Evolutionary conservation across 306 rosid genomes (phyloP).

Genomic region (Gastrolobium bilobum): DNA sequence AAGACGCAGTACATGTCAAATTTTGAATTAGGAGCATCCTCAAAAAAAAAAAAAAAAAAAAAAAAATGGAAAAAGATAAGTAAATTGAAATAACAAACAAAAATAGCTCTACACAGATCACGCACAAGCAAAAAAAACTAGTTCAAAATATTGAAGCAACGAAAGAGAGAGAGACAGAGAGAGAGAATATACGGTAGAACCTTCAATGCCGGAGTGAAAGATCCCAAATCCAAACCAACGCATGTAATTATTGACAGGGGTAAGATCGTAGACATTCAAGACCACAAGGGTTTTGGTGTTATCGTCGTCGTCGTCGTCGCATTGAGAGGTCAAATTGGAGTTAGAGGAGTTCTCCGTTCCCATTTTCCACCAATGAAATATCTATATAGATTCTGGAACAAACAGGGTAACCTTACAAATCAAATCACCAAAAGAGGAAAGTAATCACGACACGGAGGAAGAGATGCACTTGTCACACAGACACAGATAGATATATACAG

Average conservation of each 20-base stretch:
- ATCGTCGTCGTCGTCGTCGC: constrained; percentile 37
- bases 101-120: constrained; percentile 35
- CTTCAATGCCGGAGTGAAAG: constrained; percentile 97
- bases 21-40: constrained; percentile 1
- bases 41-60: background rate
- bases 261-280: constrained; percentile 94
- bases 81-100: background rate
- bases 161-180: background rate
- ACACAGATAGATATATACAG: background rate
- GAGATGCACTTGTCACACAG: background rate
- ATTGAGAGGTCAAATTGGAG: constrained; percentile 52
- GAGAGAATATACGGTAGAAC: constrained; percentile 34
- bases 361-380: constrained; percentile 49
- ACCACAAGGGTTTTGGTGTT: constrained; percentile 55
- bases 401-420: constrained; percentile 35
- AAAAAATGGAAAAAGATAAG: too few relatives aligned
- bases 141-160: background rate
- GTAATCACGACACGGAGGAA: constrained; percentile 18
- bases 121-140: background rate
- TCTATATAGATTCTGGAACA: background rate
- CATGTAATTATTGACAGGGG: constrained; percentile 80
- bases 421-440: constrained; percentile 8
- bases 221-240: constrained; percentile 92
- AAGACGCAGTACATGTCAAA: background rate
- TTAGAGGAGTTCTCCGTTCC: constrained; percentile 64